phyloP scores from a whole-genome alignment of 2,329 filamentous ascomycete genomes.

The Colletotrichum endophyticum region DNA sequence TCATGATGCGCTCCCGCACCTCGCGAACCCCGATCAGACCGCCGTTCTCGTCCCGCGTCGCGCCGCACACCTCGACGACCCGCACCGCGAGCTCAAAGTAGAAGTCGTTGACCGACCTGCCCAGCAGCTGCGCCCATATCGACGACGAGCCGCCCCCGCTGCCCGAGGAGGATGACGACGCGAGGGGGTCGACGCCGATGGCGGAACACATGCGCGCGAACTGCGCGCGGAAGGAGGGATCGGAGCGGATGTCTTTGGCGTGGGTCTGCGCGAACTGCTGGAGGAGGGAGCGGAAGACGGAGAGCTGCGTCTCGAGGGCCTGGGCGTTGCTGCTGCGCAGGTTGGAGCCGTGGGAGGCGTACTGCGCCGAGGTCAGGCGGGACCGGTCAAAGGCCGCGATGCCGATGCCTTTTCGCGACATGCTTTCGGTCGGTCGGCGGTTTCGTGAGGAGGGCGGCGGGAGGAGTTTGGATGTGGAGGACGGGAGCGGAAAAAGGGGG shows the following conservation, averaged over 20 bases:
- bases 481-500: neutral
- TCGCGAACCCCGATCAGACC: conserved; percentile 87
- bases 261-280: conserved; percentile 96
- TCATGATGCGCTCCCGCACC: conserved; percentile 76
- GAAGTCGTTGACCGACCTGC: conserved; percentile 93
- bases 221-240: conserved; percentile 93
- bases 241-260: conserved; percentile 93
- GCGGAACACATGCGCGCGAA: conserved; percentile 98
- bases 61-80: conserved; percentile 89
- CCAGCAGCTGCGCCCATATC: conserved; percentile 92
- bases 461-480: neutral
- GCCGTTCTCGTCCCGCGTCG: conserved; percentile 88
- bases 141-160: conserved; percentile 62
- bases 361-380: conserved; percentile 84
- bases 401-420: conserved; percentile 84
- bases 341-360: conserved; percentile 85
- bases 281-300: conserved; percentile 93
- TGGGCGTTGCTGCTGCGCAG: conserved; percentile 85
- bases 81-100: conserved; percentile 98
- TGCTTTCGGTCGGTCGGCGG: conserved; percentile 30
- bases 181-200: conserved; percentile 94
- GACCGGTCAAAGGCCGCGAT: conserved; percentile 89
- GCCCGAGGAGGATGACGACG: conserved; percentile 44
- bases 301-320: conserved; percentile 89
- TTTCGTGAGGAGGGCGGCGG: neutral